These are phyloP conservation scores for Besnoitia besnoiti DNA, from an alignment of 169 alveolate genomes.

Conservation along the genomic window DNA sequence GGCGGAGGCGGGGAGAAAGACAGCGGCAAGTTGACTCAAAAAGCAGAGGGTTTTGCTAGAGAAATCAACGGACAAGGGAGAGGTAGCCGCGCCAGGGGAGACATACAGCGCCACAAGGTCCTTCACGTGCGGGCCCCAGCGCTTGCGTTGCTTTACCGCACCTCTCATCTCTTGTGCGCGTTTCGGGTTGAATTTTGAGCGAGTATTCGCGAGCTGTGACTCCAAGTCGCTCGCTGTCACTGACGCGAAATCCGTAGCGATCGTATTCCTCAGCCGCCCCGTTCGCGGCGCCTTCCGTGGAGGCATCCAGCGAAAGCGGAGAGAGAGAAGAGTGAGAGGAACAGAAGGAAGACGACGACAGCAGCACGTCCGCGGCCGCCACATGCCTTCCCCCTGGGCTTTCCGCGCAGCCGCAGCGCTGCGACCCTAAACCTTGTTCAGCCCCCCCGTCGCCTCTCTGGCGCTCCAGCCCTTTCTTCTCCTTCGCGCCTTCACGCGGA, in stretches of 20 bases:
- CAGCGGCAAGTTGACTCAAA: too few species aligned
- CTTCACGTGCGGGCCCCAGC: neutral
- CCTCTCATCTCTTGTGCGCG: neutral
- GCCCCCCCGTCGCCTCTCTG: neutral
- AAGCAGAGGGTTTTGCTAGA: too few species aligned
- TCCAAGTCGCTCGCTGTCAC: neutral
- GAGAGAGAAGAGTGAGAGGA: neutral
- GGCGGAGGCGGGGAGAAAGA: too few species aligned
- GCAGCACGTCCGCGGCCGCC: neutral
- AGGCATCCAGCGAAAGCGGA: neutral
- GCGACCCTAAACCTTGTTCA: neutral
- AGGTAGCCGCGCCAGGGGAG: neutral
- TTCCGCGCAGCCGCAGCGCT: neutral
- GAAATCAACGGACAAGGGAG: neutral
- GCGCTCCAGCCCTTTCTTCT: neutral
- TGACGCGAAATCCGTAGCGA: conserved; percentile 3
- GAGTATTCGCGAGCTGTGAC: neutral
- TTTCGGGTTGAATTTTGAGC: neutral
- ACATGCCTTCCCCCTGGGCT: neutral
- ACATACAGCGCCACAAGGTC: neutral
- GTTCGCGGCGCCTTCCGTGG: neutral
- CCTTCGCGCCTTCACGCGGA: neutral
- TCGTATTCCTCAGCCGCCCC: neutral
- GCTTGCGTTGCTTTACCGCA: neutral
- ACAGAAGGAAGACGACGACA: neutral